These are phyloP conservation scores for Tricholoma sp. DNA, from an alignment of 768 basidiomycete genomes.

Conservation along the genomic window DNA sequence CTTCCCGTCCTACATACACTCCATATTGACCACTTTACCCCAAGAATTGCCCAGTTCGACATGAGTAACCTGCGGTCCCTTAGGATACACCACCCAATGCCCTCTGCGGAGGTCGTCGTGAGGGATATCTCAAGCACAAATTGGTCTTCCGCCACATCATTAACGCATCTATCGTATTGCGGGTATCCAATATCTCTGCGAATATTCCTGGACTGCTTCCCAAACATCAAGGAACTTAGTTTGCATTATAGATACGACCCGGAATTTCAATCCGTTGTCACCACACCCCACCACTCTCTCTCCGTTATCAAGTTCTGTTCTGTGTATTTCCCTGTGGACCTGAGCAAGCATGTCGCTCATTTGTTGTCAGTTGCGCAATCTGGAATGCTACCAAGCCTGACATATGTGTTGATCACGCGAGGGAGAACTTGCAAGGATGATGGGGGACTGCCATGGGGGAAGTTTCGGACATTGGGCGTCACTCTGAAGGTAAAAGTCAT, in stretches of 20 bases:
- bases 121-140: background rate
- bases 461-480: background rate
- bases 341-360: background rate
- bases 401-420: background rate
- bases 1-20: background rate
- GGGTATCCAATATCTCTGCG: no score
- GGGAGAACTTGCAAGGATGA: background rate
- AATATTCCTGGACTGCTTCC: no score
- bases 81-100: background rate
- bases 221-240: no score
- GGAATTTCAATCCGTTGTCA: no score
- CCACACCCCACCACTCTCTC: background rate
- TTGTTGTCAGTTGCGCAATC: background rate
- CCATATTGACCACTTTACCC: background rate
- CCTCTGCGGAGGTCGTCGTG: background rate
- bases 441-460: background rate
- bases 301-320: background rate
- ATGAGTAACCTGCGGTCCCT: background rate
- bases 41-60: background rate
- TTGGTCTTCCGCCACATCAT: background rate
- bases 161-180: background rate
- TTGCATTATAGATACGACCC: no score
- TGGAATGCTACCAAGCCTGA: background rate
- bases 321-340: background rate
- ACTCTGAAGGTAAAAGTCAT: background rate